Evolutionary conservation across 441 rosid genomes (phyloP).

Genomic region (Pelargonium citronellum): DNA sequence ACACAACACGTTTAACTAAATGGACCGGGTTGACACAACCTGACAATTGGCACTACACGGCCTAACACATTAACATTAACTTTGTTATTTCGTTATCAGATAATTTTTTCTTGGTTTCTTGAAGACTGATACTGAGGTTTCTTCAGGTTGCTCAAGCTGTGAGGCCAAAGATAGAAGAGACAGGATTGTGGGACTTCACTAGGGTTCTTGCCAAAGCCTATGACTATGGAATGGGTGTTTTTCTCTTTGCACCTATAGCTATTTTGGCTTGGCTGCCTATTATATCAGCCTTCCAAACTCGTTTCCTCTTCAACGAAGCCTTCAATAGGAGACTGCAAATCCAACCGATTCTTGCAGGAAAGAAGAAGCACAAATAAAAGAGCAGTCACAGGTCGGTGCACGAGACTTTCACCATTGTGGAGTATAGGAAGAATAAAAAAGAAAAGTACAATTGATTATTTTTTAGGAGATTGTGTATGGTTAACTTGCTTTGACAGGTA

Average conservation of each 20-base stretch:
- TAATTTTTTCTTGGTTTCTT: neutral
- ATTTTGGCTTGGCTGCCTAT: constrained; percentile 89
- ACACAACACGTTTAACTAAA: too few relatives aligned
- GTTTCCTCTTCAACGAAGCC: constrained; percentile 88
- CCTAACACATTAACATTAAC: too few relatives aligned
- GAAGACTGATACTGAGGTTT: neutral
- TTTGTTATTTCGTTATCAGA: neutral
- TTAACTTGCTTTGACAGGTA: neutral
- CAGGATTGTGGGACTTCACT: constrained; percentile 68
- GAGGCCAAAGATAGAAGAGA: constrained; percentile 66
- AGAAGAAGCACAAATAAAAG: constrained; percentile 44
- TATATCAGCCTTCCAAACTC: constrained; percentile 83
- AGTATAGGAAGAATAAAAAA: too few relatives aligned
- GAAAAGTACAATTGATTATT: neutral
- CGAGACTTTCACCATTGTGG: too few relatives aligned
- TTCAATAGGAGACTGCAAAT: constrained; percentile 77
- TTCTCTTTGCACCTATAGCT: constrained; percentile 78
- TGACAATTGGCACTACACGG: too few relatives aligned
- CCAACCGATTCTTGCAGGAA: constrained; percentile 81
- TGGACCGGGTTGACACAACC: too few relatives aligned
- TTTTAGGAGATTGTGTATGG: neutral
- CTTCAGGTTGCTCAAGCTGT: constrained; percentile 85
- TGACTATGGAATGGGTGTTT: constrained; percentile 91
- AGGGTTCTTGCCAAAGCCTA: constrained; percentile 73
- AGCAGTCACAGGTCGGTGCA: too few relatives aligned